Percentiles rank a stretch among this genome's conserved stretches.
phyloP scores from a whole-genome alignment of 345 rosid species.

The Euphorbia lathyris region DNA sequence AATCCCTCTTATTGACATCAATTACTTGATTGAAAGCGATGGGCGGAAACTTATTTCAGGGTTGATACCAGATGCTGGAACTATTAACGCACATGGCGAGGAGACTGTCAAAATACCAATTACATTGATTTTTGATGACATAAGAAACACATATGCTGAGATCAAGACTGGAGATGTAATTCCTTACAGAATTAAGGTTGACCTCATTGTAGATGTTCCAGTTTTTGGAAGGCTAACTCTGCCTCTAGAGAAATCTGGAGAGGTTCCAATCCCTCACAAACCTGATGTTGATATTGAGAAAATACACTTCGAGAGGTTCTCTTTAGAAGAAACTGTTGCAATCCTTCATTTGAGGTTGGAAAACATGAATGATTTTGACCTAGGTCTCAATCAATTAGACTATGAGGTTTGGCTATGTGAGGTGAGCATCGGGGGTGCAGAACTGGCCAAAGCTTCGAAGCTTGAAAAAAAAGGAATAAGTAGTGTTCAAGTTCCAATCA shows the following conservation, averaged over 20 bases:
- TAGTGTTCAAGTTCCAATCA: constrained; percentile 63
- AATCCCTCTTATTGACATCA: constrained; percentile 76
- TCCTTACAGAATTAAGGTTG: constrained; percentile 84
- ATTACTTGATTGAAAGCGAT: constrained; percentile 83
- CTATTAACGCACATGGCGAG: constrained; percentile 83
- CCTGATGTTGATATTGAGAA: constrained; percentile 85
- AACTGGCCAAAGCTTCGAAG: constrained; percentile 55
- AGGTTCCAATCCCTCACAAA: constrained; percentile 93
- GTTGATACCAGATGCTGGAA: constrained; percentile 92
- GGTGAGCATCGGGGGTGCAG: constrained; percentile 72
- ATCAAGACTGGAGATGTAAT: constrained; percentile 85
- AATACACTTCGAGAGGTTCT: constrained; percentile 72
- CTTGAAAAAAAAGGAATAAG: constrained; percentile 68
- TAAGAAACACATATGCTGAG: constrained; percentile 72
- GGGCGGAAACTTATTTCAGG: constrained; percentile 90
- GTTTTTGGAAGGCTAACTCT: constrained; percentile 80
- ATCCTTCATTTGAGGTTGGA: constrained; percentile 77
- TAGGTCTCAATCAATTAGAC: constrained; percentile 75
- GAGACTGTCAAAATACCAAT: constrained; percentile 90
- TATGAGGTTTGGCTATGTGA: constrained; percentile 81
- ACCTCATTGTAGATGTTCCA: constrained; percentile 83
- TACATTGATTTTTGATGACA: constrained; percentile 74
- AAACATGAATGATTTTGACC: constrained; percentile 83
- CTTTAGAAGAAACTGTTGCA: constrained; percentile 85
- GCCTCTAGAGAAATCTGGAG: constrained; percentile 90